phyloP scores from a whole-genome alignment of 768 basidiomycete species.

The Tricholoma hemisulphureum region DNA sequence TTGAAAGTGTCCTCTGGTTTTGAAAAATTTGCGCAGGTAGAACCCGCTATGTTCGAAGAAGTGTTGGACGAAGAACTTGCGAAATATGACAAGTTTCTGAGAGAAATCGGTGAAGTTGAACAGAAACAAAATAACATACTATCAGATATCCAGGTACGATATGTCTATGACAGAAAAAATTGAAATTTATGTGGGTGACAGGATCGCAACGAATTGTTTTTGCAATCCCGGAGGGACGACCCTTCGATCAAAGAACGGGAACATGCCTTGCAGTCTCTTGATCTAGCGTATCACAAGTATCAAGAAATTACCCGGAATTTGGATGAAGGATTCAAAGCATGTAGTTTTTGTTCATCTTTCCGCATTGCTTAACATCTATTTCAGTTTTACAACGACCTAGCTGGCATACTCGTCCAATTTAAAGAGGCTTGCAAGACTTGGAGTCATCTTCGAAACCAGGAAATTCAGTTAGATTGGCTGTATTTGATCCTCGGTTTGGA shows the following conservation, averaged over 20 bases:
- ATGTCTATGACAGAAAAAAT: background rate
- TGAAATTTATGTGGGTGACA: slow-evolving; percentile 7
- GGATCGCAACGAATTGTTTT: slow-evolving; percentile 69
- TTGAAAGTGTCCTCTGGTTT: slow-evolving; percentile 63
- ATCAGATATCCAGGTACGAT: slow-evolving; percentile 59
- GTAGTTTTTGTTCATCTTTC: background rate
- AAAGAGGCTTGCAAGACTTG: slow-evolving; percentile 75
- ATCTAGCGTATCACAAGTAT: slow-evolving; percentile 85
- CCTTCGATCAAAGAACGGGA: slow-evolving; percentile 77
- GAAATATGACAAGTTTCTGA: slow-evolving; percentile 78
- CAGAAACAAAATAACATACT: slow-evolving; percentile 66
- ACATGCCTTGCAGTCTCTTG: slow-evolving; percentile 75
- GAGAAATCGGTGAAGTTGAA: slow-evolving; percentile 51
- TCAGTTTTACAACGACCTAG: slow-evolving; percentile 90
- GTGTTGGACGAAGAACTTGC: slow-evolving; percentile 73
- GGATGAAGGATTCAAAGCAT: slow-evolving; percentile 83
- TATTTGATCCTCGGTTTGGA: background rate
- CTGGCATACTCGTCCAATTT: slow-evolving; percentile 68
- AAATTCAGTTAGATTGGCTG: slow-evolving; percentile 60
- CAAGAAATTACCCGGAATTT: slow-evolving; percentile 81
- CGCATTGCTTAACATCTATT: background rate
- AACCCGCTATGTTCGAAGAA: slow-evolving; percentile 87
- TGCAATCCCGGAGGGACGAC: slow-evolving; percentile 77
- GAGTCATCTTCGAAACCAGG: slow-evolving; percentile 67
- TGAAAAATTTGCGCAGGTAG: slow-evolving; percentile 65